phyloP scores from a whole-genome alignment of 2,329 filamentous ascomycete genomes.

The Cadophora sp. region DNA sequence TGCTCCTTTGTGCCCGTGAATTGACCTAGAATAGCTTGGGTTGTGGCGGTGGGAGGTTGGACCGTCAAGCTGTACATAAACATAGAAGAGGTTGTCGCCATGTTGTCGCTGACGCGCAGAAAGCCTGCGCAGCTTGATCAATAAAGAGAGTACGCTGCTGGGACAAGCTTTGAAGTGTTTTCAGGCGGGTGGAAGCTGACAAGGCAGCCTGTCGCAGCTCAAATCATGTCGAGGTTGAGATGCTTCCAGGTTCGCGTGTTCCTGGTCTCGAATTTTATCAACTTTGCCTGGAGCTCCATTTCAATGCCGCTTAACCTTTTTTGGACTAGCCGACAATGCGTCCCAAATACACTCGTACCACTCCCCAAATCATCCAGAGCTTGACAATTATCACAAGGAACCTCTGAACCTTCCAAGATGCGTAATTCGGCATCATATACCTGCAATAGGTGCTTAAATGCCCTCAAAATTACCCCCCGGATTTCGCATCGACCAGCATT shows the following conservation, averaged over 20 bases:
- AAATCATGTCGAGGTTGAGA: slow-evolving; percentile 28
- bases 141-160: neutral
- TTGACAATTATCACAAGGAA: slow-evolving; percentile 2
- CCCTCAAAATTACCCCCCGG: slow-evolving; percentile 36
- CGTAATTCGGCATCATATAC: slow-evolving; percentile 42
- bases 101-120: slow-evolving; percentile 50
- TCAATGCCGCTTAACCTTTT: slow-evolving; percentile 21
- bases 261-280: slow-evolving; percentile 11
- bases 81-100: slow-evolving; percentile 99
- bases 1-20: slow-evolving; percentile 97
- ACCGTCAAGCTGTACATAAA: slow-evolving; percentile 98
- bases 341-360: slow-evolving; percentile 7
- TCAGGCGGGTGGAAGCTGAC: slow-evolving; percentile 31
- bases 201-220: slow-evolving; percentile 40
- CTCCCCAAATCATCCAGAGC: slow-evolving; percentile 1
- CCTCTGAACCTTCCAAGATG: slow-evolving; percentile 30
- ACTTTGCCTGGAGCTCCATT: slow-evolving; percentile 1
- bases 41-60: slow-evolving; percentile 87
- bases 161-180: slow-evolving; percentile 9
- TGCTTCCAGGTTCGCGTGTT: neutral
- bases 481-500: slow-evolving; percentile 27
- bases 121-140: slow-evolving; percentile 40
- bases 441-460: slow-evolving; percentile 43
- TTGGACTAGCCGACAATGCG: slow-evolving; percentile 21
- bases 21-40: slow-evolving; percentile 90